Base-by-base conservation (phyloP, 2,329 filamentous ascomycete species). In the Leptographium galeiforme region DNA sequence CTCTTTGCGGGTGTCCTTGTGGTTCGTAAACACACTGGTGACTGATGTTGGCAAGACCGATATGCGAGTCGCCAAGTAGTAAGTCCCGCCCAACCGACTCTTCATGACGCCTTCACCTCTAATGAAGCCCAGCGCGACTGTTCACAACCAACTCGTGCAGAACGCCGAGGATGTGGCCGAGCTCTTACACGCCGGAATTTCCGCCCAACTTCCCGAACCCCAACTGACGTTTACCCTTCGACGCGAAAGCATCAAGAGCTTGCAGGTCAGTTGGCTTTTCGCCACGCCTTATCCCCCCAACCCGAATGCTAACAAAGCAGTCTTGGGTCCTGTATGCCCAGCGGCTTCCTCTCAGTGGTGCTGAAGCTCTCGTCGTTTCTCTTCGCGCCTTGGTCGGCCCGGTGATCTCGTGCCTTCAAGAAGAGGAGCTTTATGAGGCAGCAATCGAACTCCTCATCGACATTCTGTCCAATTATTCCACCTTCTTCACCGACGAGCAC, bases 291-390 rank as follows among this genome's bases (percentile, higher is more conserved):
- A 30, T 5, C 14, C 14, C 14, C 18, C 4, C 13, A 33, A 16
- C n/a, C 45, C 44, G 18, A 53, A 39, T 18, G 5, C 2, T 14
- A 4, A n/a, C 36, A 32, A 56, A 38, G 2, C 52, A 86, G 82
- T 77, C 83, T 6, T 91, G 86, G 85, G 76, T 89, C 36, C 74
- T 80, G 59, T 89, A 89, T 62, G 82, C 81, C 6, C 84, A 89
- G 61, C 76, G 79, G 38, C 73, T 78, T 33, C 80, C 81, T 50
- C 70, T 76, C 25, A 25, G 25, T 4, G 74, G 76, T 47, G 75
- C 77, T 38, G 75, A 75, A 16, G 71, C 77, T 16, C 71, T 85
- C 36, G 69, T 85, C 2, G 69, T 74, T 18, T 72, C 78, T 18
- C 71, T 90, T 14, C 78, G 77, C 36, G 71, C 74, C 2, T 68